These are phyloP conservation scores for Coprinopsis marcescibilis DNA, from an alignment of 768 basidiomycete genomes.

Conservation along the genomic window DNA sequence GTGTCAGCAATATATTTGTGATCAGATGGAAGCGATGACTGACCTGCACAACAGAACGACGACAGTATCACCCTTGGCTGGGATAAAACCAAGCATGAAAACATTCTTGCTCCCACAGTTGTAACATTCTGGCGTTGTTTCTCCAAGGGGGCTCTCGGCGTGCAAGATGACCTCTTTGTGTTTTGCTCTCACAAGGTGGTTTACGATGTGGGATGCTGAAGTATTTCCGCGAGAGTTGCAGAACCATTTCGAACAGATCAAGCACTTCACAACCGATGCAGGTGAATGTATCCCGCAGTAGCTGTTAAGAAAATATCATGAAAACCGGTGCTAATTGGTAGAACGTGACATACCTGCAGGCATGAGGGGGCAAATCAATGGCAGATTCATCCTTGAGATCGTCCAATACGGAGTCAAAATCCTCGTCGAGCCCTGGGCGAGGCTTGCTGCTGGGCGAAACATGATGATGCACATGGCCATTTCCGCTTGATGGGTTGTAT, in stretches of 20 bases:
- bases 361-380: conserved; percentile 84
- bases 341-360: conserved; percentile 72
- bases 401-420: conserved; percentile 86
- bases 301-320: conserved; percentile 34
- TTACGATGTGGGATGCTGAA: conserved; percentile 97
- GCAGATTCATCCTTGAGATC: conserved; percentile 79
- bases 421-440: conserved; percentile 55
- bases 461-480: conserved; percentile 30
- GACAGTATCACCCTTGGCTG: conserved; percentile 98
- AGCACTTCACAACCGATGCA: conserved; percentile 93
- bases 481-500: conserved; percentile 36
- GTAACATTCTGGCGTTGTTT: conserved; percentile 98
- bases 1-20: conserved; percentile 5
- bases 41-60: conserved; percentile 96
- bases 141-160: conserved; percentile 90
- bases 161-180: conserved; percentile 99
- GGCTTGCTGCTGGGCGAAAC: conserved; percentile 24
- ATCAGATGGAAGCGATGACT: conserved; percentile 25
- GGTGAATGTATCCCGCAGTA: conserved; percentile 99
- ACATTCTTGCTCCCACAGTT: conserved; percentile 99
- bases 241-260: conserved; percentile 93
- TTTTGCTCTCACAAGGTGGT: conserved; percentile 97
- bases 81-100: conserved; percentile 99
- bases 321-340: conserved; percentile 11
- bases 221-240: conserved; percentile 98